phyloP scores from a whole-genome alignment of 2,329 filamentous ascomycete species.

The Colletotrichum tanaceti region DNA sequence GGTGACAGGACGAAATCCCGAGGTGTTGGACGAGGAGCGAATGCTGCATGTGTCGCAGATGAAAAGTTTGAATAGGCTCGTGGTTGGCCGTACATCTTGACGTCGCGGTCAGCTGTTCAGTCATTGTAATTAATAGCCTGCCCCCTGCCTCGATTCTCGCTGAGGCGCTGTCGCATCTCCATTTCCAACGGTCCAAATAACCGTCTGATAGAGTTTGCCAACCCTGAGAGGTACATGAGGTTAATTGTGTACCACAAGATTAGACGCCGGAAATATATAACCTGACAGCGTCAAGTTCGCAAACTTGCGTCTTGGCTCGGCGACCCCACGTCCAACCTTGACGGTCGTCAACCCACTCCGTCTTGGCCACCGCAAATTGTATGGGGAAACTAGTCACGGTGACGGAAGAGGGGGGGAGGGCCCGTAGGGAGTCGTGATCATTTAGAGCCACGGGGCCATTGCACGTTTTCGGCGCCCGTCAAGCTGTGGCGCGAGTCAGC shows the following conservation, averaged over 20 bases:
- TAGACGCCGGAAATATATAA: constrained; percentile 43
- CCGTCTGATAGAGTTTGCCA: not conserved
- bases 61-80: not conserved
- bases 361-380: not conserved
- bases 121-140: not conserved
- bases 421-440: not conserved
- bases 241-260: constrained; percentile 17
- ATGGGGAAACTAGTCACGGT: constrained; percentile 1
- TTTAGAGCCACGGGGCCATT: not conserved
- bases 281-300: not conserved
- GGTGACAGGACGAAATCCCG: no score
- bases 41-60: not conserved
- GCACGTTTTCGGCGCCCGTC: not conserved
- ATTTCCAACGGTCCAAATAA: not conserved
- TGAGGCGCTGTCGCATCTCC: not conserved
- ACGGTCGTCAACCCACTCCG: not conserved
- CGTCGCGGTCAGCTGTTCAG: not conserved
- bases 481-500: constrained; percentile 24
- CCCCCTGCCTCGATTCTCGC: no score
- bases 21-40: no score
- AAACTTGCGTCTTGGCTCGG: not conserved
- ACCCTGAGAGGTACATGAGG: not conserved
- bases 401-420: not conserved
- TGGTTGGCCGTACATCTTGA: not conserved
- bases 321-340: not conserved